Base-by-base conservation (phyloP, 164 flowering plant species). In the Chimonanthus praecox region DNA sequence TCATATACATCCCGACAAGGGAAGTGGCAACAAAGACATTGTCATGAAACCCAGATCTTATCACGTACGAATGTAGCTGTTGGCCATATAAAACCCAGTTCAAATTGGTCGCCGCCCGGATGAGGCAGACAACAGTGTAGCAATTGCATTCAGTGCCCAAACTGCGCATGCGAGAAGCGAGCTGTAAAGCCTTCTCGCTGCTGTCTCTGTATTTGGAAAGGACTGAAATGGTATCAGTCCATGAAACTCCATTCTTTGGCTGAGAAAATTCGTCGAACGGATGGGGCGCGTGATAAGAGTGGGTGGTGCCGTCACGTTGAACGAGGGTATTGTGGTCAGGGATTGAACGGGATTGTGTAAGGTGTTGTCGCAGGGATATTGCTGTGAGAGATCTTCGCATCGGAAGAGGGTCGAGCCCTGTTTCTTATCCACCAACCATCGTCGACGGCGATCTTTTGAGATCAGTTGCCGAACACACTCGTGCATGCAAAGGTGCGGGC, bases 31-130 rank as follows among this genome's bases (percentile, higher is more conserved):
- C 80, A 54, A 77, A 82, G 46, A 73, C 82, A 79, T 85, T 66
- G 72, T 85, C 76, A 47, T 4, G 62, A 73, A 81, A 81, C 84
- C 97, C 92, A 76, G 82, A 81, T 72, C 76, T 76, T 7, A 87
- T 3, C 58, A 78, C 69, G 66, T 78, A 73, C 77, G 83, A 58
- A 71, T 89, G 94, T 72, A 88, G 86, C 80, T 85, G 84, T 47
- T 74, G 77, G 72, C 84, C 83, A 46, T 70, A 72, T 9, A 75
- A 73, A 50, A 74, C 67, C 21, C 11, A 75, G 6, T 85, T 85
- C 67, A 76, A 72, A 18, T 77, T 73, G 6, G 82, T 73, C 5
- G 83, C 82, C 54, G 79, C 79, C 64, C 84, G 80, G 63, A 85
- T 77, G 67, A 84, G n/a, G 63, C 80, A 81, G 68, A 85, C 86